phyloP scores from a whole-genome alignment of 768 basidiomycete genomes.

The Lenzites betulinus region DNA sequence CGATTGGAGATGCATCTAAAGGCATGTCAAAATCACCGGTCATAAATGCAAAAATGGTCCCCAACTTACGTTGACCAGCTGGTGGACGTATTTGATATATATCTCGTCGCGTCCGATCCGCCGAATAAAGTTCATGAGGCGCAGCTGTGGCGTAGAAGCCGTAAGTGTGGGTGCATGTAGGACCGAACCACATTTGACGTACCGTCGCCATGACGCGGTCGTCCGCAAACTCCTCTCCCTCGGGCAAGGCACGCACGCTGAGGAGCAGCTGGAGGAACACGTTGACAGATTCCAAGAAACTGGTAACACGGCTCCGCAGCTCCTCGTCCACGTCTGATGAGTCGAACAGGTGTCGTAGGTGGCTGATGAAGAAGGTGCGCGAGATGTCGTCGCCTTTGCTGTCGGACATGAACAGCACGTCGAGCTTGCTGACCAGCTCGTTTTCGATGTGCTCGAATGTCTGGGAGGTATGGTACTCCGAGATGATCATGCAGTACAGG shows the following conservation, averaged over 20 bases:
- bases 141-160: constrained; percentile 49
- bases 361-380: constrained; percentile 89
- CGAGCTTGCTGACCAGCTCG: constrained; percentile 88
- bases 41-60: not conserved
- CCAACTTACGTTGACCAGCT: constrained; percentile 78
- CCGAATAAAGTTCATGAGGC: constrained; percentile 92
- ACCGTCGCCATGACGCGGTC: constrained; percentile 93
- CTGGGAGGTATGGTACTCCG: constrained; percentile 82
- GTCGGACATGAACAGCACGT: constrained; percentile 91
- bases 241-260: constrained; percentile 84
- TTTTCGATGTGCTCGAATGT: constrained; percentile 91
- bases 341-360: constrained; percentile 89
- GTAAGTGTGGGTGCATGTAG: not conserved
- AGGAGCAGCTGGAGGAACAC: constrained; percentile 90
- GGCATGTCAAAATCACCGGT: too few relatives aligned
- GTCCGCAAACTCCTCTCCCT: constrained; percentile 92
- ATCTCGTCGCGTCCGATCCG: constrained; percentile 91
- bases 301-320: constrained; percentile 73
- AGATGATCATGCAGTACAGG: constrained; percentile 93
- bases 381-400: constrained; percentile 90
- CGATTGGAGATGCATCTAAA: constrained; percentile 77
- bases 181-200: constrained; percentile 10
- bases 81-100: constrained; percentile 95
- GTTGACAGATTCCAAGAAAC: constrained; percentile 88
- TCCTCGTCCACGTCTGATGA: constrained; percentile 77